phyloP scores from a whole-genome alignment of 148 eudicot species.

The Camellia sinensis region DNA sequence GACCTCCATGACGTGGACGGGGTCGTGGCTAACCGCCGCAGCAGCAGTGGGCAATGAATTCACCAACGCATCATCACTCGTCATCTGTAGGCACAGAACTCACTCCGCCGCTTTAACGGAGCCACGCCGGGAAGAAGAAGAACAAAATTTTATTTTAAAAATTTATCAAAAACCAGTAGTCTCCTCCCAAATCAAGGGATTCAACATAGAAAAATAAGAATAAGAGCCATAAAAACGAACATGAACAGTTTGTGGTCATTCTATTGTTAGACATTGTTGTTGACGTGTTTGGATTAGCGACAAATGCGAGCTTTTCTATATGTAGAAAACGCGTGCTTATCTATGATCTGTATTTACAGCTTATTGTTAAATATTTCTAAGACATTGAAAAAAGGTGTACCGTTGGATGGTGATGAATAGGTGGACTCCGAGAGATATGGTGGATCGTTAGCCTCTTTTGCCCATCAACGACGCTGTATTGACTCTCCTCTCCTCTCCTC shows the following conservation, averaged over 20 bases:
- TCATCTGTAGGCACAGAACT: slow-evolving; percentile 19
- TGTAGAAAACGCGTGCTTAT: too few relatives aligned
- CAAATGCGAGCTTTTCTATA: not conserved
- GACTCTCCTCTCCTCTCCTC: too few relatives aligned
- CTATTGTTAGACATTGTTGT: not conserved
- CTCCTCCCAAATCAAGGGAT: not conserved
- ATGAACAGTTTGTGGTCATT: not conserved
- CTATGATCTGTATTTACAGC: too few relatives aligned
- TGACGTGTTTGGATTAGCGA: not conserved
- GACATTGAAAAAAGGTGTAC: too few relatives aligned
- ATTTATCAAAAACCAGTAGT: not conserved
- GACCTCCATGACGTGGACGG: slow-evolving; percentile 34
- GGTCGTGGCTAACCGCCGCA: not conserved
- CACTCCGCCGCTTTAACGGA: slow-evolving; percentile 34
- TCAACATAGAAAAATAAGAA: not conserved
- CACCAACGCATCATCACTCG: slow-evolving; percentile 9
- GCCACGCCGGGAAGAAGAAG: slow-evolving; percentile 22
- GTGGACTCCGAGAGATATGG: too few relatives aligned
- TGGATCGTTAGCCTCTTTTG: too few relatives aligned
- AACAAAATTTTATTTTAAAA: too few relatives aligned
- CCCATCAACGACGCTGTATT: too few relatives aligned
- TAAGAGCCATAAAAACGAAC: not conserved
- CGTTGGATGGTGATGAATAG: too few relatives aligned
- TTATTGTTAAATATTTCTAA: too few relatives aligned
- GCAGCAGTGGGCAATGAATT: not conserved